These are phyloP conservation scores for Gorgonomyces haynaldii DNA, from an alignment of 192 early-diverging fungal genomes.

Conservation along the genomic window DNA sequence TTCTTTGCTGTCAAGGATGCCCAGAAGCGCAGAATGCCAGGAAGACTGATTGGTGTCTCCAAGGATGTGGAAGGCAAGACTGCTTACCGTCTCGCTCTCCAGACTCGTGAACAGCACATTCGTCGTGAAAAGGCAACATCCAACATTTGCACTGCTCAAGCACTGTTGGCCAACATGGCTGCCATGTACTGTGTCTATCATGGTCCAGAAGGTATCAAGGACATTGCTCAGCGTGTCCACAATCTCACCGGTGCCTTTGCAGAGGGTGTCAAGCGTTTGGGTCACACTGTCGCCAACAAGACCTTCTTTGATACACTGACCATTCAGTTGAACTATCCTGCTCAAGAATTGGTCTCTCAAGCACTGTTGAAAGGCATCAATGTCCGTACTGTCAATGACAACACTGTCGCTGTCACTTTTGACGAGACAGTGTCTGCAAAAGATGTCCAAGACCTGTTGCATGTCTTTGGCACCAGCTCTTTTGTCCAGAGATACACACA, in stretches of 20 bases:
- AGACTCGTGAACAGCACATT: slow-evolving; percentile 99
- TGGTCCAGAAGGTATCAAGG: slow-evolving; percentile 81
- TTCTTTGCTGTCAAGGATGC: slow-evolving; percentile 92
- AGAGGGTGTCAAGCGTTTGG: slow-evolving; percentile 55
- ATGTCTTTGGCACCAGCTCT: slow-evolving; percentile 64
- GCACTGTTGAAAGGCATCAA: slow-evolving; percentile 76
- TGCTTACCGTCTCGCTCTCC: slow-evolving; percentile 90
- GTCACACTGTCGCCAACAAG: slow-evolving; percentile 70
- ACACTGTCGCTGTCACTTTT: slow-evolving; percentile 74
- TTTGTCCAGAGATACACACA: too few relatives aligned
- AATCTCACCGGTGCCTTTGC: slow-evolving; percentile 78
- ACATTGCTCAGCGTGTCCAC: slow-evolving; percentile 89
- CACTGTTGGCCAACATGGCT: slow-evolving; percentile 97
- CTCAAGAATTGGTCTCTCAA: slow-evolving; percentile 54
- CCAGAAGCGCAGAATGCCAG: slow-evolving; percentile 92
- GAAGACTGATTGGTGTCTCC: slow-evolving; percentile 90
- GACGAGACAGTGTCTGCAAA: slow-evolving; percentile 82
- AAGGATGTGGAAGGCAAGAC: slow-evolving; percentile 77
- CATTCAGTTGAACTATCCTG: slow-evolving; percentile 54
- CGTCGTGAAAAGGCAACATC: slow-evolving; percentile 96
- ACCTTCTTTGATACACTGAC: slow-evolving; percentile 94
- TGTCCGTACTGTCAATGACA: slow-evolving; percentile 64
- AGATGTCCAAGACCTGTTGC: slow-evolving; percentile 70
- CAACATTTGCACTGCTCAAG: slow-evolving; percentile 99
- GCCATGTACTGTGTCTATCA: slow-evolving; percentile 99